These are phyloP conservation scores for Conringia planisiliqua DNA, from an alignment of 345 rosid genomes.

Conservation along the genomic window DNA sequence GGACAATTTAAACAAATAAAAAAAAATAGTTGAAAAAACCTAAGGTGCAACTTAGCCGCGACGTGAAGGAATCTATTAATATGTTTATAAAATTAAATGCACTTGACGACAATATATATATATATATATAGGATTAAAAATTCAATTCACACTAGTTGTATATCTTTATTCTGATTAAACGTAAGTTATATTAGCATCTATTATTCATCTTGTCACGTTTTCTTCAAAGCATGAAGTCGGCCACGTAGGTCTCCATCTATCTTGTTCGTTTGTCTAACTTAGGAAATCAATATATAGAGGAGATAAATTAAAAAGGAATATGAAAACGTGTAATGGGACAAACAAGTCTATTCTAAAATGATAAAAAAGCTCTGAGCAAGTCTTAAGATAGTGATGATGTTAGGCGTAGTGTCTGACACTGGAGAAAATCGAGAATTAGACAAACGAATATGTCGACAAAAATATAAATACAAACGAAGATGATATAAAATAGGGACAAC, in stretches of 20 bases:
- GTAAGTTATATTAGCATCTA: background rate
- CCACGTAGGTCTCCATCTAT: constrained; percentile 23
- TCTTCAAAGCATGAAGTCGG: constrained; percentile 25
- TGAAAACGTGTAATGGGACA: constrained; percentile 27
- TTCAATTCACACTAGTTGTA: constrained; percentile 20
- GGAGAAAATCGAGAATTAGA: constrained; percentile 25
- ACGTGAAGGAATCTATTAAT: constrained; percentile 19
- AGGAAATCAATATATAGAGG: constrained; percentile 5
- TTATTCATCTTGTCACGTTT: constrained; percentile 18
- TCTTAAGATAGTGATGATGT: constrained; percentile 22
- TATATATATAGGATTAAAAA: background rate
- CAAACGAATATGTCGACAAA: constrained; percentile 28
- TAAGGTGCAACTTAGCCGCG: background rate
- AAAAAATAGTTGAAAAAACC: background rate
- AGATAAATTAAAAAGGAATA: background rate
- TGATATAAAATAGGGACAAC: constrained; percentile 12
- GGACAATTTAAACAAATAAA: background rate
- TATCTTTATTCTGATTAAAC: background rate
- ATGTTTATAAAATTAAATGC: background rate
- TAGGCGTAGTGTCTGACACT: constrained; percentile 32
- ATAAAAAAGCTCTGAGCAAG: constrained; percentile 20
- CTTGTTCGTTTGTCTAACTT: constrained; percentile 23
- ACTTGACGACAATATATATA: background rate
- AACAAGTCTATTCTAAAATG: constrained; percentile 27
- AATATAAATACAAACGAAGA: background rate